phyloP scores from a whole-genome alignment of 2,329 filamentous ascomycete species.

The Exophiala spinifera region DNA sequence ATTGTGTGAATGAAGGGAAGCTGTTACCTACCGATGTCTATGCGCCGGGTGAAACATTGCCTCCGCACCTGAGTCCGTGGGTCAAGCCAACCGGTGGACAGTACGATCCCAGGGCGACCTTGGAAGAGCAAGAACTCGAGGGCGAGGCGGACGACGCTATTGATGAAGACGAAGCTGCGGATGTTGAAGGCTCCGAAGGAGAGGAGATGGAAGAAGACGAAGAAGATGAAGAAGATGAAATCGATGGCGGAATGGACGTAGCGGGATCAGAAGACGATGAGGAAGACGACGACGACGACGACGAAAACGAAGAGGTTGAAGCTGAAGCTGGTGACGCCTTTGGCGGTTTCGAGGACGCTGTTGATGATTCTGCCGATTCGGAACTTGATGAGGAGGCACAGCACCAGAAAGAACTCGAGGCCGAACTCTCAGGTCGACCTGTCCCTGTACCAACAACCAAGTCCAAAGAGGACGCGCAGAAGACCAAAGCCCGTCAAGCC shows the following conservation, averaged over 20 bases:
- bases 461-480: conserved; percentile 56
- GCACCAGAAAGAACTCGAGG: conserved; percentile 87
- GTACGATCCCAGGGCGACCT: conserved; percentile 83
- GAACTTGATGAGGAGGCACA: conserved; percentile 61
- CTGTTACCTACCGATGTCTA: conserved; percentile 84
- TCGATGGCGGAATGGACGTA: conserved; percentile 35
- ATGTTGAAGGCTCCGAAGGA: conserved; percentile 38
- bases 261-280: conserved; percentile 16
- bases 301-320: conserved; percentile 44
- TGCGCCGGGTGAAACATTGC: conserved; percentile 81
- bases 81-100: conserved; percentile 81
- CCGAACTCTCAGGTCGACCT: conserved; percentile 73
- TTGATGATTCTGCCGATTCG: conserved; percentile 50
- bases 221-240: conserved; percentile 27
- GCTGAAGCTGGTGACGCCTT: conserved; percentile 46
- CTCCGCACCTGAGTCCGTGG: conserved; percentile 94
- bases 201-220: conserved; percentile 43
- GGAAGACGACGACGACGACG: conserved; percentile 28
- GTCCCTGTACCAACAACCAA: conserved; percentile 45
- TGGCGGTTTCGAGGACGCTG: conserved; percentile 54
- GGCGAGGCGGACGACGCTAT: conserved; percentile 68
- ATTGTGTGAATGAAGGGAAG: conserved; percentile 88
- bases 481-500: conserved; percentile 67
- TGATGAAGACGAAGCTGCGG: conserved; percentile 45
- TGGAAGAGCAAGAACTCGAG: conserved; percentile 85